Conservation (phyloP, 2,329 filamentous ascomycete genomes). For the Diaporthe aspalathi region DNA sequence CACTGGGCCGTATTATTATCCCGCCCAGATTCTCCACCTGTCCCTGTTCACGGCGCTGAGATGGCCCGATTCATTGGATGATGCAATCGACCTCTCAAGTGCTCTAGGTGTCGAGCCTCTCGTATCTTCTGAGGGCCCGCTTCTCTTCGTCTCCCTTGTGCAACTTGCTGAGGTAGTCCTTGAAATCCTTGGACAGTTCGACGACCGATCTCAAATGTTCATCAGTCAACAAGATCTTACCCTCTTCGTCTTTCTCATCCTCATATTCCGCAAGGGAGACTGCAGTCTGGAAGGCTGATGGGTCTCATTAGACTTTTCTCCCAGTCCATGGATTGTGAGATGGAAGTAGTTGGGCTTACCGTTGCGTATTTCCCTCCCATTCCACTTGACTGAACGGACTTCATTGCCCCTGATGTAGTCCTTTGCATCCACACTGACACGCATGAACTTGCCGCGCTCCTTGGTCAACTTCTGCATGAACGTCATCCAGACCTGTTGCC, state of each 20-base stretch:
- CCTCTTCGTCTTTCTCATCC: constrained; percentile 36
- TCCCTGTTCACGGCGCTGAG: background rate
- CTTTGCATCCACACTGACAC: constrained; percentile 40
- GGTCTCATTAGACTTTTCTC: background rate
- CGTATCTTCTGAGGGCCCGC: constrained; percentile 15
- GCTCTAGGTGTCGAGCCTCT: constrained; percentile 21
- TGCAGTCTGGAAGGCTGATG: constrained; percentile 26
- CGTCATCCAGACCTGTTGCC: constrained; percentile 45
- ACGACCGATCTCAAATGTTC: constrained; percentile 43
- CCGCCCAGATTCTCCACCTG: background rate
- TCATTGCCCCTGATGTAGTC: constrained; percentile 41
- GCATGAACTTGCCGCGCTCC: constrained; percentile 44
- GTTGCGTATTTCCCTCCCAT: constrained; percentile 14
- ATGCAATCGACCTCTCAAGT: too few relatives aligned
- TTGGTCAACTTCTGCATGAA: constrained; percentile 46
- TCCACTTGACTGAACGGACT: constrained; percentile 41
- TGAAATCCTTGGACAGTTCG: constrained; percentile 43
- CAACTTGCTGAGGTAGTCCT: constrained; percentile 22
- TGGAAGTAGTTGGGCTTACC: background rate
- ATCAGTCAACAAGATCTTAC: constrained; percentile 39
- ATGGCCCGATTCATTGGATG: background rate
- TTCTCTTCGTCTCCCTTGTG: constrained; percentile 29
- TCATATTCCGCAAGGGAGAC: constrained; percentile 31
- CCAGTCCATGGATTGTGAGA: fast-evolving
- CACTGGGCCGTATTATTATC: too few relatives aligned